Evolutionary conservation across 2,329 filamentous ascomycete genomes (phyloP), one percentile per base, ranked within the genome.

Genomic region (Colletotrichum melonis): DNA sequence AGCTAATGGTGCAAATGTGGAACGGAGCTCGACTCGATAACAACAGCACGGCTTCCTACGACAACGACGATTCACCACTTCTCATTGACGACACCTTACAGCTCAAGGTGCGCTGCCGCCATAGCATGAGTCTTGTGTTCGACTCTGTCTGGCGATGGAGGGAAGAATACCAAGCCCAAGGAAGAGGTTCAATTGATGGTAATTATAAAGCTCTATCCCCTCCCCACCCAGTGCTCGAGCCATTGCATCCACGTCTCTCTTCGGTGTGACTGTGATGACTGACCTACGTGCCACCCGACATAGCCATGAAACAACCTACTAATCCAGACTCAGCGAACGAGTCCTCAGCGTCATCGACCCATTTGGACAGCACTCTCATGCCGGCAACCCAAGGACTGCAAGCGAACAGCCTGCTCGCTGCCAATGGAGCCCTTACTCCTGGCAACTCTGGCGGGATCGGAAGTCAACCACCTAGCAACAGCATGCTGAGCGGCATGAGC

Each of bases 1-100:
- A 96, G 83, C 88, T 97, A n/a, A 93, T 96, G 87, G 93, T 94
- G 6, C 94, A 96, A 83, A 92, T 97, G 81, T 97, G 93, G 93
- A 94, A 95, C 77, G 92, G 90, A 2, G 88, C 89, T n/a, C 86
- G 88, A 12, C 82, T 89, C 11, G 88, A 90, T 46, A 83, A 81
- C 76, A 83, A 84, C 76, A 82, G 84, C 77, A 85, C 86, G 58
- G 60, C 28, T 78, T 84, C 49, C 72, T 84, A 86, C 57, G 84
- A 86, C 72, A 85, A 88, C 66, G 88, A 90, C 73, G 81, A 85
- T 55, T 80, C 83, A 2, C 84, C 88, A 22, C 83, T 86, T 56
- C 82, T 86, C 49, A 86, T 92, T 55, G 93, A 95, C 77, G 92
- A 94, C 76, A 93, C 89, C 74, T 84, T 96, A 56, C 92, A 95